Percentiles rank a stretch among this genome's conserved stretches.
These are phyloP conservation scores for Aspergillus jensenii DNA, from an alignment of 2,329 filamentous ascomycete genomes.

Conservation along the genomic window DNA sequence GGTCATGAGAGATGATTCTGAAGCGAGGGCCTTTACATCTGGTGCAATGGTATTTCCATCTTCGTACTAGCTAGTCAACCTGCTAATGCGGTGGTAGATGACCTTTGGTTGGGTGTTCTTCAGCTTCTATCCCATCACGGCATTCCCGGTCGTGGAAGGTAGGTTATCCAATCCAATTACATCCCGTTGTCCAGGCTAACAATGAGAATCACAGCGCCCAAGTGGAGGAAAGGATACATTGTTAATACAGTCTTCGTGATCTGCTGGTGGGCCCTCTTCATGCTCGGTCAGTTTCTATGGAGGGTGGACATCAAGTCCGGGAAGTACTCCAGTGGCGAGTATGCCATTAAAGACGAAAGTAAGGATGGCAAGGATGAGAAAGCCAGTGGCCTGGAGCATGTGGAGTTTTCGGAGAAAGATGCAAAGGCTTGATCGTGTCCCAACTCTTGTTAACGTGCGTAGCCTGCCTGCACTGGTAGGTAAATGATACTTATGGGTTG, in stretches of 20 bases:
- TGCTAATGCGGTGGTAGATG: slow-evolving; percentile 4
- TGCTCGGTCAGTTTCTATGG: slow-evolving; percentile 17
- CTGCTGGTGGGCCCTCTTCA: slow-evolving; percentile 14
- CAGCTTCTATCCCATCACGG: slow-evolving; percentile 17
- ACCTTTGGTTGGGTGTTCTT: slow-evolving; percentile 17
- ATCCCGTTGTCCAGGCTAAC: too few species aligned
- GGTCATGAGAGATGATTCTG: slow-evolving; percentile 28
- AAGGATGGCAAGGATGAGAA: background rate
- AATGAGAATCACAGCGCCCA: background rate
- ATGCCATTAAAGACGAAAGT: background rate
- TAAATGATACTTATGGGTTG: too few species aligned
- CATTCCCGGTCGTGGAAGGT: slow-evolving; percentile 11
- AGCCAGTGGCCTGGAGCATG: background rate
- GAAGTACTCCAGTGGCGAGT: slow-evolving; percentile 1
- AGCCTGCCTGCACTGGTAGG: too few species aligned
- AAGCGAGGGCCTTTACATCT: slow-evolving; percentile 32
- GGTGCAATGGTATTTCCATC: slow-evolving; percentile 28
- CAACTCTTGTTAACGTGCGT: too few species aligned
- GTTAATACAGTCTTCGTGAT: slow-evolving; percentile 16
- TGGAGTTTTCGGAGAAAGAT: background rate
- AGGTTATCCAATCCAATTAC: too few species aligned
- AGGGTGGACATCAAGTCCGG: slow-evolving; percentile 8
- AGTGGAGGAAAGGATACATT: slow-evolving; percentile 15
- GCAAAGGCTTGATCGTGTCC: background rate
- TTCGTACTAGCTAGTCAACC: background rate